Evolutionary conservation across 139 green algal genomes (phyloP), one percentile per base, ranked within the genome.

Genomic region (Ulvella scutata): DNA sequence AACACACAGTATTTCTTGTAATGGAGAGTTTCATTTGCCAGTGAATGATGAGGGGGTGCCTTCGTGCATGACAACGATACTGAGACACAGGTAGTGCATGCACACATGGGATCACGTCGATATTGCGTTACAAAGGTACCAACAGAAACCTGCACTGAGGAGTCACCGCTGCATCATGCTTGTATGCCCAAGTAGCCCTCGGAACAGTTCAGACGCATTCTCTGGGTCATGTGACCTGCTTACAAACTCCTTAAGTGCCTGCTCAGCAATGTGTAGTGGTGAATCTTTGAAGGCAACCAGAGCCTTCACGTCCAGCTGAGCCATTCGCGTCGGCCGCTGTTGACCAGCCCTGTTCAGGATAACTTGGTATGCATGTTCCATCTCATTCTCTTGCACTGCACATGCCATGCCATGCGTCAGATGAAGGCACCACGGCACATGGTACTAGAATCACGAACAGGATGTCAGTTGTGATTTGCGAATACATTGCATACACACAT

Each of bases 1-100:
- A 79, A 79, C 1, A 81, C 79, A 2, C 84, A 86, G 28, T 95
- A 92, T 74, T 93, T 95, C 78, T 82, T 92, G 67, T 95, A 82
- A 67, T 6, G 31, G 51, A 34, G n/a, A n/a, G n/a, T n/a, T n/a
- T n/a, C n/a, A n/a, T n/a, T n/a, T n/a, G n/a, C n/a, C n/a, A n/a
- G n/a, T n/a, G n/a, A n/a, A n/a, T n/a, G n/a, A n/a, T n/a, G n/a
- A n/a, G n/a, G n/a, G n/a, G n/a, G n/a, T n/a, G n/a, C n/a, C n/a
- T n/a, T n/a, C n/a, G n/a, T n/a, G n/a, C n/a, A n/a, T n/a, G n/a
- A n/a, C n/a, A n/a, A n/a, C n/a, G n/a, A n/a, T n/a, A n/a, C n/a
- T n/a, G n/a, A n/a, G n/a, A n/a, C n/a, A n/a, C n/a, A n/a, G n/a
- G n/a, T n/a, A n/a, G n/a, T n/a, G n/a, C n/a, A n/a, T n/a, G n/a